Percentiles rank a stretch among this genome's conserved stretches.
Evolutionary conservation across 306 rosid genomes (phyloP).

Genomic region (Quercus aquifolioides): DNA sequence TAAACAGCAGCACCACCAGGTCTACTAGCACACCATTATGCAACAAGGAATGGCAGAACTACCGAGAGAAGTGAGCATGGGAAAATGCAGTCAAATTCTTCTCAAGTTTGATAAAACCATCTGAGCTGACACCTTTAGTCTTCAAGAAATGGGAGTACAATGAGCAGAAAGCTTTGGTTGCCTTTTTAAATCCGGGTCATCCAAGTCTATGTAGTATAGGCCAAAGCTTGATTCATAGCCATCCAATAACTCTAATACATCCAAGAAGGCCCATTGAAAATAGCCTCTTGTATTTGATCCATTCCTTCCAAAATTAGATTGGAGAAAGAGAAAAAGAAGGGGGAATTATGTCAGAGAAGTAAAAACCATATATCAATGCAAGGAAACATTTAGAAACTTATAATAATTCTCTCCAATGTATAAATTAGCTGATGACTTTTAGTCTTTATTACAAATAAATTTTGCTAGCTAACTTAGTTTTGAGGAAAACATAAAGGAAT

Average conservation of each 20-base stretch:
- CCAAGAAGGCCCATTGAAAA: conserved; percentile 48
- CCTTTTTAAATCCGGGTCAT: conserved; percentile 45
- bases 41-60: background rate
- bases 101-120: conserved; percentile 13
- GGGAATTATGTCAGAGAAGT: background rate
- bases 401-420: background rate
- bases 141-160: conserved; percentile 30
- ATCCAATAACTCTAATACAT: conserved; percentile 30
- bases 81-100: conserved; percentile 14
- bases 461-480: background rate
- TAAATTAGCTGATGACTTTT: background rate
- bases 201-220: conserved; percentile 30
- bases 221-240: conserved; percentile 28
- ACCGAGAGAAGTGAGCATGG: background rate
- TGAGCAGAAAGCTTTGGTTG: conserved; percentile 44
- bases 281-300: conserved; percentile 44
- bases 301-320: conserved; percentile 14
- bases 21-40: background rate
- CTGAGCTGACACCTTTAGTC: conserved; percentile 12
- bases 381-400: background rate
- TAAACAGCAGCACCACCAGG: background rate
- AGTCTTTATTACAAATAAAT: too few species aligned
- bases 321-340: too few species aligned
- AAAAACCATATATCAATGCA: background rate
- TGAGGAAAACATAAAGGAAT: background rate